Evolutionary conservation across 345 rosid genomes (phyloP), one percentile per base, ranked within the genome.

Genomic region (Melastoma malabathricum): DNA sequence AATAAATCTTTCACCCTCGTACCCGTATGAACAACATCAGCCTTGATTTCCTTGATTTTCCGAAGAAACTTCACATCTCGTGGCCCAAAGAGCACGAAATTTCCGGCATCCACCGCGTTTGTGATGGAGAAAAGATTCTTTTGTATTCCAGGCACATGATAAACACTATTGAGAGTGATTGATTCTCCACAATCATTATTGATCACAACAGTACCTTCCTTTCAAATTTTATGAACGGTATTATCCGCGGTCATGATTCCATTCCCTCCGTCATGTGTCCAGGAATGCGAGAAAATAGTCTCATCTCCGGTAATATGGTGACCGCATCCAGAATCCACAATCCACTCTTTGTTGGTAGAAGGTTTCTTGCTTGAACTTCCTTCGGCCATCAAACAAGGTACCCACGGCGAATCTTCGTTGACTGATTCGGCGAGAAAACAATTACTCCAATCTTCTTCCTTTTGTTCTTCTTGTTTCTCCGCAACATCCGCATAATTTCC

Each of bases 291-390:
- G 39, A 58, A 63, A 27, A 15, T 23, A 3, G 15, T 38, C 1
- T 62, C 63, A 13, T 67, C 57, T 25, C 45, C 22, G 15, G 48
- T 57, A 1, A 57, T 12, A 27, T 67, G 61, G 50, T 58, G 64
- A 29, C 50, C 48, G 43, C 57, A 62, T 22, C 64, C 50, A 18
- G 61, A 62, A 13, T 58, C 63, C 25, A 22, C 25, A 4, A 22
- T 22, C 25, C 25, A 22, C 25, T 22, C 25, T 22, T 22, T 22
- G 25, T 0, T 56, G 25, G 25, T 22, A 22, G 25, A 22, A 22
- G 25, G 25, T 22, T 22, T 22, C 25, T 22, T 22, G 25, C 25
- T 22, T 22, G 25, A 22, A 22, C 25, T 22, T 44, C 7, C 52
- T 62, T 50, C 57, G 54, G 17, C 53, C 55, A 18, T 44, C 14